A percentile compares a stretch with the other conserved stretches of the same genome.
Conservation (phyloP, 208 protist genomes). For the Leishmania major region DNA sequence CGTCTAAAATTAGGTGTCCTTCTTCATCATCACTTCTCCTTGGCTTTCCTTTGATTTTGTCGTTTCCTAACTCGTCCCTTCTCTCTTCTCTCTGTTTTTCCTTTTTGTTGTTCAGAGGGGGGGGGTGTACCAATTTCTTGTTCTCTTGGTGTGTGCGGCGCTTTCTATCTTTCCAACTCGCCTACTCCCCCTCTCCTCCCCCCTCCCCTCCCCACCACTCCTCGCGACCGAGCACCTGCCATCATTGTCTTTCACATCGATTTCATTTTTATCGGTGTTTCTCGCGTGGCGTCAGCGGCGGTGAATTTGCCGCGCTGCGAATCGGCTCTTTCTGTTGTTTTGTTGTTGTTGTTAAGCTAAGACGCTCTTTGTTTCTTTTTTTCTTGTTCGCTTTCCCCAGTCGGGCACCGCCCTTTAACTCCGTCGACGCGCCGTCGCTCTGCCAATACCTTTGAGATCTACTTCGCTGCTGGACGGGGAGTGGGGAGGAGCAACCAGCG, state of each 20-base stretch:
- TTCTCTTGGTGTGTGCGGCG: not conserved
- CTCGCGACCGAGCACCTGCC: not conserved
- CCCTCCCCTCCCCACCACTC: not conserved
- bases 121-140: not conserved
- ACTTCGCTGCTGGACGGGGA: not conserved
- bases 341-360: not conserved
- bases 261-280: no score
- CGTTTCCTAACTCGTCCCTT: not conserved
- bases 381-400: not conserved
- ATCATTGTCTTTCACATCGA: not conserved
- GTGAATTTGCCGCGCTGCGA: not conserved
- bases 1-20: no score
- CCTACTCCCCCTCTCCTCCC: not conserved
- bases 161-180: not conserved
- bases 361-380: not conserved
- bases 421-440: not conserved
- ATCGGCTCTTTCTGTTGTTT: not conserved
- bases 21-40: not conserved
- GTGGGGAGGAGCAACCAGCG: not conserved
- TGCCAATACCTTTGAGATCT: not conserved
- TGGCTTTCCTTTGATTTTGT: not conserved
- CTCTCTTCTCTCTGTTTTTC: not conserved
- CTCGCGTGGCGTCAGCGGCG: no score
- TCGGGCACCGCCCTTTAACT: not conserved
- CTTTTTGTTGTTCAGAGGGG: not conserved